Percentiles rank a stretch among this genome's conserved stretches.
Conservation (phyloP, 805 yeast species). For the Peterozyma toletana region DNA sequence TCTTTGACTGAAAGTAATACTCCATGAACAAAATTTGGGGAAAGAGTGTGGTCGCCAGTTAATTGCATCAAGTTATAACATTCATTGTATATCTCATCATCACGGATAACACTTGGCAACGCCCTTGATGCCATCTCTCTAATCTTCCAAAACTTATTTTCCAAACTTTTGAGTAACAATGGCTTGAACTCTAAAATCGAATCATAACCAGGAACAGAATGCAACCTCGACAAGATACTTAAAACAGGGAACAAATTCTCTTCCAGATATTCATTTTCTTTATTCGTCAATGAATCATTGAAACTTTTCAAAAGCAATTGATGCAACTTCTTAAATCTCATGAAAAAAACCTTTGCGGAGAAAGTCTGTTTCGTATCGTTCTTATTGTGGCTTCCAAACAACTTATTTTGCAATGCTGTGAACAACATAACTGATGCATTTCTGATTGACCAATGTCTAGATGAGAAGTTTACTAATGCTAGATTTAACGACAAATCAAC, state of each 20-base stretch:
- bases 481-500: slow-evolving; percentile 53
- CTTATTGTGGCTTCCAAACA: slow-evolving; percentile 46
- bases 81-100: slow-evolving; percentile 22
- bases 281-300: slow-evolving; percentile 17
- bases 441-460: slow-evolving; percentile 76
- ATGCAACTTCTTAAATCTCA: slow-evolving; percentile 49
- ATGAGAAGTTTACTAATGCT: slow-evolving; percentile 56
- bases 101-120: slow-evolving; percentile 40
- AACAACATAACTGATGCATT: slow-evolving; percentile 93
- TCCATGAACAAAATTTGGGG: slow-evolving; percentile 55
- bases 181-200: slow-evolving; percentile 47
- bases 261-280: slow-evolving; percentile 23
- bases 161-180: slow-evolving; percentile 39
- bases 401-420: slow-evolving; percentile 70
- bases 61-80: slow-evolving; percentile 17
- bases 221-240: slow-evolving; percentile 62
- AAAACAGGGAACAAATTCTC: slow-evolving; percentile 73
- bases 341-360: slow-evolving; percentile 66
- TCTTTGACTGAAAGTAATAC: slow-evolving; percentile 39
- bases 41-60: slow-evolving; percentile 5
- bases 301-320: slow-evolving; percentile 40
- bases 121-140: slow-evolving; percentile 83
- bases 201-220: slow-evolving; percentile 47
- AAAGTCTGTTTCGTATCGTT: slow-evolving; percentile 28
- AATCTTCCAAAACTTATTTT: slow-evolving; percentile 65